Evolutionary conservation across 179 eudicot species (phyloP).

Genomic region (Spinacia oleracea): DNA sequence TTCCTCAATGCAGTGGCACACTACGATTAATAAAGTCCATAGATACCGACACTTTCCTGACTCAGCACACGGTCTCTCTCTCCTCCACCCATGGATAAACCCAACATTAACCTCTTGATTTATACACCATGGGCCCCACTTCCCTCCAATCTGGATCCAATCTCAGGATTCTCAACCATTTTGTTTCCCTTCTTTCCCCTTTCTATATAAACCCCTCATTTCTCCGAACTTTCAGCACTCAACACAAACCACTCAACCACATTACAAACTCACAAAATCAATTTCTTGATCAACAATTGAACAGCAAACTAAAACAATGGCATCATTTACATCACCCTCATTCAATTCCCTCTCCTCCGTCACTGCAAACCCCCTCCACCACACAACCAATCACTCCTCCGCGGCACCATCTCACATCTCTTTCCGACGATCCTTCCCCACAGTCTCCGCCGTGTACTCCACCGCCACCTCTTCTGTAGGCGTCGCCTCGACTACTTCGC

Average conservation of each 20-base stretch:
- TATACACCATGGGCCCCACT: neutral
- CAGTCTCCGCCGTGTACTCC: slow-evolving; percentile 26
- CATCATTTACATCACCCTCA: neutral
- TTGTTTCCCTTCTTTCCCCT: neutral
- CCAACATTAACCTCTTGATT: too few species aligned
- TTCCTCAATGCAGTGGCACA: neutral
- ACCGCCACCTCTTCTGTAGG: neutral
- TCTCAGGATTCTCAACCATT: neutral
- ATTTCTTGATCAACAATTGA: too few species aligned
- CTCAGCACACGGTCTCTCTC: neutral
- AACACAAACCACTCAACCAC: neutral
- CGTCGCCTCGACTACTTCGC: neutral
- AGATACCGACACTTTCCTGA: slow-evolving; percentile 18
- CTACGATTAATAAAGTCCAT: neutral
- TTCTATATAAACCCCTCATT: neutral
- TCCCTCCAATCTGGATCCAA: neutral
- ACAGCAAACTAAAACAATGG: neutral
- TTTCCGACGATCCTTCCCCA: slow-evolving; percentile 8
- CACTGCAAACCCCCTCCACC: neutral
- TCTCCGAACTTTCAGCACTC: neutral
- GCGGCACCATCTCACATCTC: neutral
- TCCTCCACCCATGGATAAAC: neutral
- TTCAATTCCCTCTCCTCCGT: slow-evolving; percentile 22
- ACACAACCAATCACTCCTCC: neutral
- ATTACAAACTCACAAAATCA: neutral